Evolutionary conservation across 345 rosid species (phyloP).

Genomic region (Boechera retrofracta): DNA sequence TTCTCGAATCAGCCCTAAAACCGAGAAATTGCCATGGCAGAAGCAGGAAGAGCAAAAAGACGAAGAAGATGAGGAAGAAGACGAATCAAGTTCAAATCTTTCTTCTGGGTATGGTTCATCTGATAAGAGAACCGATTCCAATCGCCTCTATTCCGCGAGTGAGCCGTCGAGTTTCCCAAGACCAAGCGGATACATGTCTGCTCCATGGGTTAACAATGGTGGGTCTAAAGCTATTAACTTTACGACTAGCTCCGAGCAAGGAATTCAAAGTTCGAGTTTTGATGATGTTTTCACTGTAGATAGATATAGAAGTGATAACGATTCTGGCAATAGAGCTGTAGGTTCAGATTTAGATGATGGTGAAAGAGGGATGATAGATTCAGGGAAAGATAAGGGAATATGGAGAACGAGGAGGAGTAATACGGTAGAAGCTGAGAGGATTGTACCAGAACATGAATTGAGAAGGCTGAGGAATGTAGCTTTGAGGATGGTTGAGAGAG

Average conservation of each 20-base stretch:
- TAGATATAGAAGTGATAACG: constrained; percentile 23
- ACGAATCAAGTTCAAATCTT: constrained; percentile 16
- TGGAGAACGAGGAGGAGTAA: constrained; percentile 56
- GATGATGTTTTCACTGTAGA: constrained; percentile 26
- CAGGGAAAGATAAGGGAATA: constrained; percentile 34
- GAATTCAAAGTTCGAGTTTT: constrained; percentile 12
- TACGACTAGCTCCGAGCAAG: constrained; percentile 41
- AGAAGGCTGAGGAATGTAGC: constrained; percentile 75
- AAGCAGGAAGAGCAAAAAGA: constrained; percentile 43
- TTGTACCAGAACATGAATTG: constrained; percentile 74
- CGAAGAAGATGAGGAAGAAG: constrained; percentile 30
- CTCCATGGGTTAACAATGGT: constrained; percentile 81
- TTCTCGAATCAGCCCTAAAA: constrained; percentile 51
- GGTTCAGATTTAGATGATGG: constrained; percentile 35
- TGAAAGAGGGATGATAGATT: constrained; percentile 23
- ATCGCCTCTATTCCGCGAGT: constrained; percentile 28
- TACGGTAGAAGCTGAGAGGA: constrained; percentile 59
- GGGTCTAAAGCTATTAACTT: constrained; percentile 42
- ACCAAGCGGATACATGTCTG: constrained; percentile 43
- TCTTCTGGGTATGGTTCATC: constrained; percentile 38
- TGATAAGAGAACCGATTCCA: constrained; percentile 41
- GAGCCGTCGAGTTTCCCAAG: constrained; percentile 45
- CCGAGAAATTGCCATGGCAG: constrained; percentile 78
- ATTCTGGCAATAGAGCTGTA: constrained; percentile 15
- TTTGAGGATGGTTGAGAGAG: constrained; percentile 83